Evolutionary conservation across 768 basidiomycete genomes (phyloP).

Genomic region (Xerocomellus amylosporus): DNA sequence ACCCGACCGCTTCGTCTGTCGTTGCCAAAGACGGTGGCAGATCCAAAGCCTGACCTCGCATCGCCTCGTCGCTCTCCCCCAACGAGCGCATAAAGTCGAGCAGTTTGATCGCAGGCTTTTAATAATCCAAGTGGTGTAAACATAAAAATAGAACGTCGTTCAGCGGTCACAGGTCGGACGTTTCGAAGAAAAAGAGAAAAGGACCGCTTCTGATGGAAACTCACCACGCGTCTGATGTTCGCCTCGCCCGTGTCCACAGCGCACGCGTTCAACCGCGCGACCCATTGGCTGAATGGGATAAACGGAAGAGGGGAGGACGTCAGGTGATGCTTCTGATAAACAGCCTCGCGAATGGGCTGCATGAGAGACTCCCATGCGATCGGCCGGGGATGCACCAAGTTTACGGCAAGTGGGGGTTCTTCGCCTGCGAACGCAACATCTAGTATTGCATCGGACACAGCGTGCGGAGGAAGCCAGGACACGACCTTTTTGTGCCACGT

Average conservation of each 20-base stretch:
- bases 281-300: constrained; percentile 35
- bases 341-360: constrained; percentile 18
- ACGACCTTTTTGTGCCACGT: constrained; percentile 13
- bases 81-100: constrained; percentile 27
- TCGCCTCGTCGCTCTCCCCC: constrained; percentile 15
- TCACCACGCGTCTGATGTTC: constrained; percentile 29
- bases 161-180: constrained; percentile 35
- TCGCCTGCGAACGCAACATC: constrained; percentile 28
- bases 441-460: constrained; percentile 26
- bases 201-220: constrained; percentile 18
- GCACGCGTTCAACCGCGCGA: constrained; percentile 27
- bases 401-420: constrained; percentile 20
- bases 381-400: constrained; percentile 36
- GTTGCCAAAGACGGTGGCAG: background rate
- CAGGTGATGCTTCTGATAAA: constrained; percentile 9
- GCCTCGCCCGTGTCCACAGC: constrained; percentile 17
- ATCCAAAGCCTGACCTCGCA: background rate
- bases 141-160: background rate
- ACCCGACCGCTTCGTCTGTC: constrained; percentile 2
- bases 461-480: constrained; percentile 33
- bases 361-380: constrained; percentile 27
- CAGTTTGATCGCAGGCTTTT: constrained; percentile 34
- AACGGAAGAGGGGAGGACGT: constrained; percentile 24
- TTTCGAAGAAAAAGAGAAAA: constrained; percentile 15
- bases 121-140: background rate